Percentiles rank a stretch among this genome's conserved stretches.
These are phyloP conservation scores for Fraxinus greggii DNA, from an alignment of 305 asterid species.

Conservation along the genomic window DNA sequence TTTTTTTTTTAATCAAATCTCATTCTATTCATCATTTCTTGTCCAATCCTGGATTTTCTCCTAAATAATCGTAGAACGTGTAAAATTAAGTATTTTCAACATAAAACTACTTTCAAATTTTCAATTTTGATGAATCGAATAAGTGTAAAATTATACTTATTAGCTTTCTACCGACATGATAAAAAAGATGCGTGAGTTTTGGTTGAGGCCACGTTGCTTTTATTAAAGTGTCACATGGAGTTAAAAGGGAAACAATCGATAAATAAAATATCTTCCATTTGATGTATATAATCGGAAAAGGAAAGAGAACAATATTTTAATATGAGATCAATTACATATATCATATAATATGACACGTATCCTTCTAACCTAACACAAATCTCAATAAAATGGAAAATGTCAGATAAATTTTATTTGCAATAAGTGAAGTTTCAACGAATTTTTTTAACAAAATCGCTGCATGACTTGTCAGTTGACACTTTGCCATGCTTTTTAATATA, in stretches of 20 bases:
- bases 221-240: background rate
- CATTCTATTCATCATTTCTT: background rate
- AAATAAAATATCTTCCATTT: background rate
- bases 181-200: background rate
- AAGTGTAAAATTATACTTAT: background rate
- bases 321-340: background rate
- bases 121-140: too few species aligned
- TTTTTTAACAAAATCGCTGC: background rate
- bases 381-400: background rate
- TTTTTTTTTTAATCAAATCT: background rate
- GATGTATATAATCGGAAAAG: background rate
- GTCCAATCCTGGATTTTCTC: background rate
- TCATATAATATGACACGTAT: background rate
- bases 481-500: background rate
- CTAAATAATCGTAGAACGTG: background rate
- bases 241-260: background rate
- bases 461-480: background rate
- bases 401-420: background rate
- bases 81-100: too few species aligned
- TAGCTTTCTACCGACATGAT: background rate
- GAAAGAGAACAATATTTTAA: background rate
- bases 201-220: background rate
- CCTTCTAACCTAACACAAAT: background rate
- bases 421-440: background rate
- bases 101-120: too few species aligned